Base-by-base conservation (phyloP, 345 rosid species). In the Citrus glauca region DNA sequence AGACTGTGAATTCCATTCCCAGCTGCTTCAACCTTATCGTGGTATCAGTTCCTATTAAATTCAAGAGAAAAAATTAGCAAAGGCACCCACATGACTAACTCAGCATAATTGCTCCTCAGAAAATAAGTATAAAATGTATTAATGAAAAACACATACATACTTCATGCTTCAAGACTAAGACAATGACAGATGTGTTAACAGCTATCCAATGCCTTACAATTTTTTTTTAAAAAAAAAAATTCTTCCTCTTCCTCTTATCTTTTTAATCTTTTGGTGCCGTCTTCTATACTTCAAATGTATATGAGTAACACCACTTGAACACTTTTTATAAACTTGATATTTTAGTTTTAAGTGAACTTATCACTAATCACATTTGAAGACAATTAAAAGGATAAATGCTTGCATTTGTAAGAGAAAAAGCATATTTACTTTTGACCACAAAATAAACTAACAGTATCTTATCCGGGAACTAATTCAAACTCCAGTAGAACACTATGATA, bases 1-100 rank as follows among this genome's bases (percentile, higher is more conserved):
- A 95, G 67, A 95, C 98, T 45, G 98, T 91, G 85, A 95, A 95
- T 84, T 95, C 99, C 99, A 95, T 95, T 75, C 99, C 98, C 86
- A 93, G 81, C 82, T 92, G 99, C 90, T 91, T 93, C 86, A 95
- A 82, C 90, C 97, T 91, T 78, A 90, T 86, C 66, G 97, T 95
- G 71, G 98, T 93, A 80, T 91, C 91, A 79, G 25, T 88, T 71
- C 99, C 99, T 93, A 79, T 77, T 74, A 72, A 57, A 78, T 83
- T 80, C 38, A 73, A 84, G 28, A 79, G 68, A 73, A 83, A 66
- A 67, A 55, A 75, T 77, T 65, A 69, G 72, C 42, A 75, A 17
- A 8, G 77, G 56, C 6, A 62, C 22, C 17, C 60, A 35, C 64
- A 24, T 59, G 67, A 66, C 32, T 50, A 78, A 71, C 48, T 40